A percentile compares a stretch with the other conserved stretches of the same genome.
phyloP scores from a whole-genome alignment of 805 yeast genomes.

The Ascoidea asiatica region DNA sequence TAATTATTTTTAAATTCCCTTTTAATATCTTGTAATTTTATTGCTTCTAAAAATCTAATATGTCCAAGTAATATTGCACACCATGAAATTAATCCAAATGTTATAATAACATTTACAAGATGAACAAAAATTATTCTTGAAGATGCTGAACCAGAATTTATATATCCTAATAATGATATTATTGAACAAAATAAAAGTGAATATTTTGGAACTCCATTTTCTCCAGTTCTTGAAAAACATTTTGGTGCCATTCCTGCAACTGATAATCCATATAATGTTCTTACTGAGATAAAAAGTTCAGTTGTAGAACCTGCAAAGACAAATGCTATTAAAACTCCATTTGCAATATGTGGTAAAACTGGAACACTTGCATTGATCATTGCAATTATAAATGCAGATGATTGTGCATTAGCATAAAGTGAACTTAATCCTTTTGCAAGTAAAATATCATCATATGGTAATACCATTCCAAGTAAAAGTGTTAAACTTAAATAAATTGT shows the following conservation, averaged over 20 bases:
- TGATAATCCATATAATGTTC: constrained; percentile 40
- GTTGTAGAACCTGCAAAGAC: constrained; percentile 47
- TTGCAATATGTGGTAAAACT: constrained; percentile 39
- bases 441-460: constrained; percentile 40
- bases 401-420: constrained; percentile 25
- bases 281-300: constrained; percentile 40
- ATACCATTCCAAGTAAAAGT: constrained; percentile 51
- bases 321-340: constrained; percentile 38
- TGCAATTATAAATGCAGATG: constrained; percentile 59
- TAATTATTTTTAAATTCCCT: constrained; percentile 24
- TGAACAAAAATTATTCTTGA: constrained; percentile 48
- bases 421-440: constrained; percentile 27
- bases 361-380: constrained; percentile 43
- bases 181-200: constrained; percentile 37
- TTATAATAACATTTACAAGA: constrained; percentile 62
- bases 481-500: constrained; percentile 47
- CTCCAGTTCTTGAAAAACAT: constrained; percentile 43
- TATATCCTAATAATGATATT: constrained; percentile 52
- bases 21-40: constrained; percentile 48
- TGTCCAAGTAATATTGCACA: constrained; percentile 50
- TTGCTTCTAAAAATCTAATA: constrained; percentile 55
- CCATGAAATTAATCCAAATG: constrained; percentile 68
- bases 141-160: constrained; percentile 34
- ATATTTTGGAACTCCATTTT: constrained; percentile 55
- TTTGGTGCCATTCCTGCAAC: constrained; percentile 35